Evolutionary conservation across 352 stramenopile genomes (phyloP), one percentile per base, ranked within the genome.

Genomic region (Globisporangium alternatum): DNA sequence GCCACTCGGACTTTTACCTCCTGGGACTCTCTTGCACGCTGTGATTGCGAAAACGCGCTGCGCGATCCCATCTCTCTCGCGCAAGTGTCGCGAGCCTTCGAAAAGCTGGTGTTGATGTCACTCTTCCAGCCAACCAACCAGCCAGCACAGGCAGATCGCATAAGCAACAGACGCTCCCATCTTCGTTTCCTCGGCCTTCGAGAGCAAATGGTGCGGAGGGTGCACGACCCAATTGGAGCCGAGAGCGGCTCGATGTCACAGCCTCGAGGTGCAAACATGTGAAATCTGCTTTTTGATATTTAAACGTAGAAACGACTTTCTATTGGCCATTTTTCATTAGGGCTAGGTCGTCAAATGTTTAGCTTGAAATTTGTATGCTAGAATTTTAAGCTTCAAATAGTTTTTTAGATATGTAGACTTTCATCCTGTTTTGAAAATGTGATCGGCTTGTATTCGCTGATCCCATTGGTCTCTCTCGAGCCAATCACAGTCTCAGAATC

Each of bases 211-310:
- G 4, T 21, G 41, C 41, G 8, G 4, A 6, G 5, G 43, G 4
- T 22, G 43, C 5, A 21, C 31, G 52, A 58, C 52, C 52, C 52
- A 58, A 58, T 58, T 58, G 52, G 52, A 58, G 52, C n/a, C 12
- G 17, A 30, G 31, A 45, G 52, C 30, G 4, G 52, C 39, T 30
- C 52, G n/a, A 58, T 58, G 52, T 58, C 52, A 58, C 52, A 9
- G 28, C 13, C 25, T 55, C 19, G 48, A 47, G 41, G 1, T 41
- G 41, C 41, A 47, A 47, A 47, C 13, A 8, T 47, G 1, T 21
- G 15, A 47, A 47, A 47, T 21, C 15, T n/a, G 19, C 7, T 48
- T 48, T 48, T 9, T 8, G 5, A 48, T 12, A 48, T 48, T 48
- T 48, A 0, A 7, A 21, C 43, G 2, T 9, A 12, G 22, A 10